These are phyloP conservation scores for Rhodotorula sp. DNA, from an alignment of 1,284 basidiomycete genomes.

Conservation along the genomic window DNA sequence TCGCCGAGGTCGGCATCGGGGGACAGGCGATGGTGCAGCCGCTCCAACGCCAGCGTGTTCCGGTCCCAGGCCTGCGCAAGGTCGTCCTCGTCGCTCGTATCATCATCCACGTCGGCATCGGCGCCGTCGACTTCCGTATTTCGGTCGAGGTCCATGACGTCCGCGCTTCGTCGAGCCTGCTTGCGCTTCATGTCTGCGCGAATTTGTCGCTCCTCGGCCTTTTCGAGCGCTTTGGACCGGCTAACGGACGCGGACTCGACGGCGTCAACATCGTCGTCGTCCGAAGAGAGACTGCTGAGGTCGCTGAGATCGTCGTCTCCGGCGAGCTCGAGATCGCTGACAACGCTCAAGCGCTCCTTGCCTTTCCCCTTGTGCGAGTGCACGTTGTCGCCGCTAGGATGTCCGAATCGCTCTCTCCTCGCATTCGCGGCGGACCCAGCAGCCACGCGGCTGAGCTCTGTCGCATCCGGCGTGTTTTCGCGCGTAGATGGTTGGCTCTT, in stretches of 20 bases:
- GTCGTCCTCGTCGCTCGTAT: conserved; percentile 11
- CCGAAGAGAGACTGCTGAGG: background rate
- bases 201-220: conserved; percentile 36
- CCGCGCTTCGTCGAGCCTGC: background rate
- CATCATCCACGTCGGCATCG: conserved; percentile 2
- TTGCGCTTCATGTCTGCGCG: conserved; percentile 33
- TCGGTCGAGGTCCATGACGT: background rate
- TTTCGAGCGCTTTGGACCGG: conserved; percentile 5
- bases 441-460: conserved; percentile 3
- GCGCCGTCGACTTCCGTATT: background rate
- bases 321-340: conserved; percentile 21
- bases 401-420: background rate
- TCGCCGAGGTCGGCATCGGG: background rate
- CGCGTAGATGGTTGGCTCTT: background rate
- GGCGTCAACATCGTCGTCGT: conserved; percentile 20
- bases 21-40: background rate
- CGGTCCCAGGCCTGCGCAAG: conserved; percentile 23
- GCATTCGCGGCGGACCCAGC: background rate
- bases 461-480: conserved; percentile 13
- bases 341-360: conserved; percentile 14
- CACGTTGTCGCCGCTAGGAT: background rate
- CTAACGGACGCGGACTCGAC: background rate
- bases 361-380: background rate
- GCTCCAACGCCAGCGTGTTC: conserved; percentile 25
- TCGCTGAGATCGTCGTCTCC: conserved; percentile 8